Base-by-base conservation (phyloP, 805 yeast genomes). In the Schizosaccharomyces octosporus region DNA sequence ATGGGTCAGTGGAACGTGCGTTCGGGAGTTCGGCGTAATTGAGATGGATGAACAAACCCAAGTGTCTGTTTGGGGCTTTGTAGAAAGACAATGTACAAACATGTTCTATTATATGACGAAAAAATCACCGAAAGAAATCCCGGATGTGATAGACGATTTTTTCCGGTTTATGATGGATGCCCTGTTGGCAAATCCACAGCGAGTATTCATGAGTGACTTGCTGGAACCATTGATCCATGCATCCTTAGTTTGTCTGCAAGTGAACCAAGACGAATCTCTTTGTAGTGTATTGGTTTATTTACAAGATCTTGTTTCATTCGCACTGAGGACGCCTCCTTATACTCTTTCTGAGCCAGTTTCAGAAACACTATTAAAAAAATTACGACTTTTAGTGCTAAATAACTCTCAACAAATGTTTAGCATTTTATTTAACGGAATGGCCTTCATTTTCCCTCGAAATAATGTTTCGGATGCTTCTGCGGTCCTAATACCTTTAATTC, bases 231-330 rank as follows among this genome's bases (percentile, higher is more conserved):
- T 82, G 1, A 75, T 81, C 63, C 80, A 83, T 59, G 78, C 85
- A 3, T 78, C 87, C 3, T 67, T 85, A 48, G 74, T 76, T 62
- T 77, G 80, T 27, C 73, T 81, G 66, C 72, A 69, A 29, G 74
- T 83, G 55, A 82, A 81, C 63, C 88, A 87, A 67, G 77, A 76
- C 63, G 93, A 85, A 64, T 83, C 95, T 3, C 74, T 87, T 63
- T 74, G 78, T 51, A 76, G 87, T 2, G 79, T 83, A 21, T 72
- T 89, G 62, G 88, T 87, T 67, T 87, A 80, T 69, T 71, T 89
- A 66, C 83, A 86, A 65, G 98, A 93, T 69, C 75, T 87, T 43
- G 72, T 85, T 27, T 79, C 88, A 5, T 89, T 94, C 90, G 95
- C 95, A 1, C 80, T 83, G 65, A 83, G 78, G 32, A 74, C 79